Base-by-base conservation (phyloP, 1,139 yeast genomes). In the Yamadazyma buinensis region DNA sequence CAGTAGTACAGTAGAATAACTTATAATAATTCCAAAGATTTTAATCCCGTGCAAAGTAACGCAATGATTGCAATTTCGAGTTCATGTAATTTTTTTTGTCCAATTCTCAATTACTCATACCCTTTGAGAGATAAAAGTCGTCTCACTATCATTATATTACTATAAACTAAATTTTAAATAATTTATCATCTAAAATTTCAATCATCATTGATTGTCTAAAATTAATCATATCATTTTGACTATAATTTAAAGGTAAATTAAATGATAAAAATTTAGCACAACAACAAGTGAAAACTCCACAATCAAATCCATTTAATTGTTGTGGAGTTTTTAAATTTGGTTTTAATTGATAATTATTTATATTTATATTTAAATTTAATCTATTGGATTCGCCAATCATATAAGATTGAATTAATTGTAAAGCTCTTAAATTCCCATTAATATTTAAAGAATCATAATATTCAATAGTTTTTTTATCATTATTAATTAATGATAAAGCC, bases 251-350 rank as follows among this genome's bases (percentile, higher is more conserved):
- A 0, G 65, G 63, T 23, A 58, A 54, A 9, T 62, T 61, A 36
- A 75, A 55, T 13, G 86, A 65, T 29, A 85, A 49, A 32, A 72
- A 80, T 35, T 78, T 74, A 1, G 87, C 86, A 39, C 84, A 83
- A 37, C 87, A 76, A 56, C 97, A 84, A 7, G 95, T 77, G 52
- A 90, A 92, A 1, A 92, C 95, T 1, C 99, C 99, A 61, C 99
- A 94, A 55, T 94, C 99, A 46, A 58, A 85, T 0, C 97, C 97
- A 54, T 94, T 94, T 22, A 72, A 66, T 55, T 94, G 99, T 47
- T 82, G 87, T 0, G 98, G 98, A 24, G 90, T 76, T 18, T 68
- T 63, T 17, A 17, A 5, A 24, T 66, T 57, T 35, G 52, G 61
- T 26, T 49, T 44, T 28, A 59, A 54, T 39, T 53, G 49, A 44